A percentile compares a stretch with the other conserved stretches of the same genome.
Conservation (phyloP, 192 early-diverging fungal genomes). For the Coemansia sp. region DNA sequence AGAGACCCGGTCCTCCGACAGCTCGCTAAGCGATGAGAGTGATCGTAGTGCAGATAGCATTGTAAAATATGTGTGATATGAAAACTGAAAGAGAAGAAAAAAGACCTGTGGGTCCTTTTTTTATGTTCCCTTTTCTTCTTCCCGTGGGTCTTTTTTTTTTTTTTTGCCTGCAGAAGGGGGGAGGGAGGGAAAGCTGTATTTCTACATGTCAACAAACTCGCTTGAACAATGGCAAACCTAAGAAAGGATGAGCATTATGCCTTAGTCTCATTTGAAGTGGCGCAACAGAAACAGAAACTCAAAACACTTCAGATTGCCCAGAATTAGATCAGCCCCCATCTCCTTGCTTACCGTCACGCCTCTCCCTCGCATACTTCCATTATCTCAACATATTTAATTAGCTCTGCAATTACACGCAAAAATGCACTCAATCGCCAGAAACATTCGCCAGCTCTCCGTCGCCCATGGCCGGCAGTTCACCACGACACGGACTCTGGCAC, state of each 20-base stretch:
- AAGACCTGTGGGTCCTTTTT: neutral
- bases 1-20: neutral
- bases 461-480: neutral
- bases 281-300: neutral
- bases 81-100: neutral
- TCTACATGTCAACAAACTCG: constrained; percentile 2
- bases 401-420: neutral
- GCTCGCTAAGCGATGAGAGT: constrained; percentile 9
- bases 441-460: neutral
- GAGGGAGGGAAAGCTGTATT: neutral
- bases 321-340: neutral
- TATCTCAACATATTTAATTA: neutral
- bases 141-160: neutral
- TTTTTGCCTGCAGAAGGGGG: neutral
- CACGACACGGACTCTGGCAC: neutral
- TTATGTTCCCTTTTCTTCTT: constrained; percentile 9
- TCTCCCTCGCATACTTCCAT: neutral
- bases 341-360: neutral
- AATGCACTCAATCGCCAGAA: constrained; percentile 2
- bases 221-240: neutral
- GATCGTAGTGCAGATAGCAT: constrained; percentile 10
- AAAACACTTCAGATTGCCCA: neutral
- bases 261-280: neutral
- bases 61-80: neutral
- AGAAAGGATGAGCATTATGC: neutral